phyloP scores from a whole-genome alignment of 2,329 filamentous ascomycete genomes.

The Cyclaneusma minus region DNA sequence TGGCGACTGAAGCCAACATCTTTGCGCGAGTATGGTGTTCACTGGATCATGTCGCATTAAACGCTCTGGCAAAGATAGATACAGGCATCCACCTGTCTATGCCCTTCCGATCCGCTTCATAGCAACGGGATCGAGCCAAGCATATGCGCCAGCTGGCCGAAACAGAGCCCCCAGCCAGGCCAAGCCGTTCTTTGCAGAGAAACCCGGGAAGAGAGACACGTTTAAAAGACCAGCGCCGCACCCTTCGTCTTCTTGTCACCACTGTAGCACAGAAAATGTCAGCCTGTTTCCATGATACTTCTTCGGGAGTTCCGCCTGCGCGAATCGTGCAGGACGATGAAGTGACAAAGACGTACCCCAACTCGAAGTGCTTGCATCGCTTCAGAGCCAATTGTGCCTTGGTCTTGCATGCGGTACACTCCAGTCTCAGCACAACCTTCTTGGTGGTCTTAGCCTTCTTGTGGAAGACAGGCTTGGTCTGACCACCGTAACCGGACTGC shows the following conservation, averaged over 20 bases:
- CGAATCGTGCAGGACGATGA: background rate
- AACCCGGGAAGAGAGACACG: slow-evolving; percentile 33
- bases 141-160: no score
- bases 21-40: no score
- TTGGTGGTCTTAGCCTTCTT: slow-evolving; percentile 99
- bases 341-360: slow-evolving; percentile 55
- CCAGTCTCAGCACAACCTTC: slow-evolving; percentile 97
- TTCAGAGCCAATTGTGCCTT: slow-evolving; percentile 97
- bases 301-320: background rate
- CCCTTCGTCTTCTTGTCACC: slow-evolving; percentile 99
- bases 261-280: slow-evolving; percentile 37
- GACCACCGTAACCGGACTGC: slow-evolving; percentile 99
- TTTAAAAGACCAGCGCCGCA: slow-evolving; percentile 98
- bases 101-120: no score
- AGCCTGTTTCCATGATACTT: slow-evolving; percentile 18
- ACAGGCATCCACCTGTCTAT: no score
- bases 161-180: no score
- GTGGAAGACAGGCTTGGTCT: slow-evolving; percentile 99
- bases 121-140: no score
- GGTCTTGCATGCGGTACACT: slow-evolving; percentile 96
- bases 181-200: no score
- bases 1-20: no score
- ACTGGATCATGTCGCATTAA: no score
- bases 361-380: slow-evolving; percentile 99
- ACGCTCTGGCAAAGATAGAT: no score